Percentiles rank a stretch among this genome's conserved stretches.
phyloP scores from a whole-genome alignment of 1,284 basidiomycete species.

The Cryptococcus sp. region DNA sequence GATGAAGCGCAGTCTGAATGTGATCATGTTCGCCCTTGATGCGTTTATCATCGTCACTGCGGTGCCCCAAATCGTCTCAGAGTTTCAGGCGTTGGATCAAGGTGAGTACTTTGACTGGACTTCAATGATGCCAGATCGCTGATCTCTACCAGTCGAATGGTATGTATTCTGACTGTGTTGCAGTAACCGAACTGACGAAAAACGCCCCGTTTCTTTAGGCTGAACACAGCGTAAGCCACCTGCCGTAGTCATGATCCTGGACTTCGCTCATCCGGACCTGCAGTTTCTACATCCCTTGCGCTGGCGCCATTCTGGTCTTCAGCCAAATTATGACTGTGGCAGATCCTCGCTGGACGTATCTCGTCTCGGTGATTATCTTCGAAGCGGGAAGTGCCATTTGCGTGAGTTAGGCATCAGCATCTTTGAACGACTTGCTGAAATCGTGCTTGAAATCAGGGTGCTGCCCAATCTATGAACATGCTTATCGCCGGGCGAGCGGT shows the following conservation, averaged over 20 bases:
- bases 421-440: neutral
- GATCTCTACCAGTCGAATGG: conserved; percentile 16
- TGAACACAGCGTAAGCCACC: conserved; percentile 22
- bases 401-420: conserved; percentile 10
- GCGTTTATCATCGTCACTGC: conserved; percentile 35
- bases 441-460: conserved; percentile 13
- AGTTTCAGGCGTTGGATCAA: conserved; percentile 29
- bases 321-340: conserved; percentile 33
- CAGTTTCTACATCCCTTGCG: conserved; percentile 36
- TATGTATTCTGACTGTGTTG: neutral
- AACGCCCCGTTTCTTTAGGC: conserved; percentile 2
- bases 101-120: conserved; percentile 13
- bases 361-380: conserved; percentile 25
- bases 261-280: too few species aligned
- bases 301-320: conserved; percentile 26
- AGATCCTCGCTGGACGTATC: conserved; percentile 25
- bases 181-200: neutral
- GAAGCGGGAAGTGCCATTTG: conserved; percentile 29
- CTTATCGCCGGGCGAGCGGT: conserved; percentile 31
- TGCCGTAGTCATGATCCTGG: neutral
- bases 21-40: conserved; percentile 28
- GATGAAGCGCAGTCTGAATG: conserved; percentile 17
- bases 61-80: conserved; percentile 28
- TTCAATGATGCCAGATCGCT: neutral
- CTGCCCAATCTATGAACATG: conserved; percentile 31